phyloP scores from a whole-genome alignment of 2,329 filamentous ascomycete genomes.

The Claviceps capensis region DNA sequence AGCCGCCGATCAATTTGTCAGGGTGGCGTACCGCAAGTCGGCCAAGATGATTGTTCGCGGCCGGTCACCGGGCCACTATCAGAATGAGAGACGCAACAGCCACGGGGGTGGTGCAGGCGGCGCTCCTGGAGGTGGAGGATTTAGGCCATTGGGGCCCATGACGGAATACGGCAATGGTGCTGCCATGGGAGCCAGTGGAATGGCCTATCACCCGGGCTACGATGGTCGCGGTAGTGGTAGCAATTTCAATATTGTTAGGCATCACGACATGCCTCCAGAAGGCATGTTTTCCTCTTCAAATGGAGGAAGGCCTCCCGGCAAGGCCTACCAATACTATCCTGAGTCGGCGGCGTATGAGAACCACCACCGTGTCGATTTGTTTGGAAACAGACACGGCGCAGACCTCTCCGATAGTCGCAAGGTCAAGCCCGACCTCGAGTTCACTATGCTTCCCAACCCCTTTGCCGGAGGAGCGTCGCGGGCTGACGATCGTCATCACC shows the following conservation, averaged over 20 bases:
- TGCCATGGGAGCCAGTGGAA: slow-evolving; percentile 23
- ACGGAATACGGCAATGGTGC: slow-evolving; percentile 16
- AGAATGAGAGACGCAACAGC: slow-evolving; percentile 54
- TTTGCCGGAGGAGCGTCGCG: slow-evolving; percentile 17
- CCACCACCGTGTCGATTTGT: slow-evolving; percentile 37
- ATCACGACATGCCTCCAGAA: slow-evolving; percentile 37
- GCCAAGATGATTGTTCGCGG: slow-evolving; percentile 80
- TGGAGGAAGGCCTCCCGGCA: slow-evolving; percentile 34
- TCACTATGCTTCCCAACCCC: slow-evolving; percentile 30
- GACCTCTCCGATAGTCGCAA: slow-evolving; percentile 20
- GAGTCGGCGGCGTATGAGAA: slow-evolving; percentile 35
- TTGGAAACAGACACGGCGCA: slow-evolving; percentile 23
- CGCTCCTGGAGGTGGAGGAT: slow-evolving; percentile 45
- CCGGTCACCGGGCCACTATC: slow-evolving; percentile 69
- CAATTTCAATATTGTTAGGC: slow-evolving; percentile 29
- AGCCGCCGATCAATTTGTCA: slow-evolving; percentile 44
- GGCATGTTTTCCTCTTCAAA: slow-evolving; percentile 34
- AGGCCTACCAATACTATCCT: slow-evolving; percentile 43
- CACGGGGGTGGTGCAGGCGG: slow-evolving; percentile 55
- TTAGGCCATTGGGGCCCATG: slow-evolving; percentile 13
- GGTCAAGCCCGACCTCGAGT: slow-evolving; percentile 37
- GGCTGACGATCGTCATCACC: slow-evolving; percentile 23
- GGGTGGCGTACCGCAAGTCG: slow-evolving; percentile 59
- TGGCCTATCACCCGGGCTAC: slow-evolving; percentile 14
- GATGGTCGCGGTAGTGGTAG: slow-evolving; percentile 11